phyloP scores from a whole-genome alignment of 2,329 filamentous ascomycete genomes.

The Penicillium rolfsii region DNA sequence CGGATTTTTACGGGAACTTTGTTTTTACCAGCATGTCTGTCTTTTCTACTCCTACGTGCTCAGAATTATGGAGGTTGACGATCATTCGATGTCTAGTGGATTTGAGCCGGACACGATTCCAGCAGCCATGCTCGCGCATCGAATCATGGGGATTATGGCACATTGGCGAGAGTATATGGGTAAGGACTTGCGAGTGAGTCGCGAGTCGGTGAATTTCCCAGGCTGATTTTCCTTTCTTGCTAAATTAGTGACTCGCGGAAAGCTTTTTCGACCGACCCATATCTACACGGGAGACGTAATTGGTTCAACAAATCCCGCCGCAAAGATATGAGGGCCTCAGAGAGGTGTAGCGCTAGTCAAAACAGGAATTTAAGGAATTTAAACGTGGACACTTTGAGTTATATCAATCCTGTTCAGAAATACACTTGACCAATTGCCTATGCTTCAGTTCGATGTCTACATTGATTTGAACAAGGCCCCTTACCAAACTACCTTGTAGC shows the following conservation, averaged over 20 bases:
- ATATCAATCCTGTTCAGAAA: neutral
- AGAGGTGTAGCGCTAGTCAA: neutral
- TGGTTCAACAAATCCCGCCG: neutral
- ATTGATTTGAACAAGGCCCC: no score
- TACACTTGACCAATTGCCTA: neutral
- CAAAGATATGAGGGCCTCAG: slow-evolving; percentile 21
- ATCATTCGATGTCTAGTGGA: slow-evolving; percentile 20
- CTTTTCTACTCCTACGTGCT: neutral
- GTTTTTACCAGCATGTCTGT: slow-evolving; percentile 48
- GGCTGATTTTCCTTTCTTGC: neutral
- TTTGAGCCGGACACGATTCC: slow-evolving; percentile 37
- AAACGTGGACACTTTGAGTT: neutral
- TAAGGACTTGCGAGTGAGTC: slow-evolving; percentile 19
- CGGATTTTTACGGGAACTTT: slow-evolving; percentile 52
- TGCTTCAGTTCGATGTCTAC: no score
- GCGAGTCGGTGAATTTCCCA: slow-evolving; percentile 15
- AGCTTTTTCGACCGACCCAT: slow-evolving; percentile 36
- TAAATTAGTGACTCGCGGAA: slow-evolving; percentile 30
- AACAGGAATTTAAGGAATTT: neutral
- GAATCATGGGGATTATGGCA: slow-evolving; percentile 39
- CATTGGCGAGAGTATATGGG: slow-evolving; percentile 41
- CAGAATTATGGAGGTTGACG: neutral
- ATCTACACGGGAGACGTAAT: slow-evolving; percentile 30
- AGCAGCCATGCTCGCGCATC: slow-evolving; percentile 35
- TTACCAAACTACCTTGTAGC: no score